Conservation (phyloP, 2,329 filamentous ascomycete genomes). For the Sporothrix globosa region DNA sequence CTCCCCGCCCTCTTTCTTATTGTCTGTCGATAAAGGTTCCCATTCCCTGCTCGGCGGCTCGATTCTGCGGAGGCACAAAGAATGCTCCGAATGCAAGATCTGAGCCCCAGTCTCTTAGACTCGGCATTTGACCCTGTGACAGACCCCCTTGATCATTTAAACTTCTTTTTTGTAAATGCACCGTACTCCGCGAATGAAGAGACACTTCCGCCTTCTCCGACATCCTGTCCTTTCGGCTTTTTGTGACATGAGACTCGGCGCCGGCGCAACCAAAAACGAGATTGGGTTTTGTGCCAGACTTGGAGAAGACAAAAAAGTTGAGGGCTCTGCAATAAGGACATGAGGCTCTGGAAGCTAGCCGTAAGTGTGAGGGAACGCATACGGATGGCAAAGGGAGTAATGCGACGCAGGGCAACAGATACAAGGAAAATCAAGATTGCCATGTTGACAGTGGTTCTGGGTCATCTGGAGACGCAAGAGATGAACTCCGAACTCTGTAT, state of each 20-base stretch:
- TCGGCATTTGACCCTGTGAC: slow-evolving; percentile 21
- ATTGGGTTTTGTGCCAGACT: not conserved
- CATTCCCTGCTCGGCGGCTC: not conserved
- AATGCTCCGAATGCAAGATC: slow-evolving; percentile 17
- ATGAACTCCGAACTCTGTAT: not conserved
- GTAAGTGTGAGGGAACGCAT: not conserved
- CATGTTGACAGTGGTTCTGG: not conserved
- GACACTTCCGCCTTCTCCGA: not conserved
- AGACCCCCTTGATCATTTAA: not conserved
- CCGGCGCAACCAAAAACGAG: slow-evolving; percentile 4
- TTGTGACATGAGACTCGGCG: slow-evolving; percentile 1
- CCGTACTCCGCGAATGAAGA: no score
- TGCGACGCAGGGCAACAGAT: not conserved
- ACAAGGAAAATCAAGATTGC: not conserved
- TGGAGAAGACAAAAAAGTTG: not conserved
- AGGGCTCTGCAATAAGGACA: not conserved
- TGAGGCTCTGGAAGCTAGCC: not conserved
- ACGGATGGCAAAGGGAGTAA: not conserved
- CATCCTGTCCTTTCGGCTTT: not conserved
- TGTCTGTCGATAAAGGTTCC: not conserved
- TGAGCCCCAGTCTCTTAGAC: not conserved
- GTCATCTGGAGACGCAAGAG: slow-evolving; percentile 20
- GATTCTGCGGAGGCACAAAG: not conserved
- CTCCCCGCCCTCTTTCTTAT: not conserved
- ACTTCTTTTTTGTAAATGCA: not conserved